Base-by-base conservation (phyloP, 306 rosid species). In the Medicago ruthenica region DNA sequence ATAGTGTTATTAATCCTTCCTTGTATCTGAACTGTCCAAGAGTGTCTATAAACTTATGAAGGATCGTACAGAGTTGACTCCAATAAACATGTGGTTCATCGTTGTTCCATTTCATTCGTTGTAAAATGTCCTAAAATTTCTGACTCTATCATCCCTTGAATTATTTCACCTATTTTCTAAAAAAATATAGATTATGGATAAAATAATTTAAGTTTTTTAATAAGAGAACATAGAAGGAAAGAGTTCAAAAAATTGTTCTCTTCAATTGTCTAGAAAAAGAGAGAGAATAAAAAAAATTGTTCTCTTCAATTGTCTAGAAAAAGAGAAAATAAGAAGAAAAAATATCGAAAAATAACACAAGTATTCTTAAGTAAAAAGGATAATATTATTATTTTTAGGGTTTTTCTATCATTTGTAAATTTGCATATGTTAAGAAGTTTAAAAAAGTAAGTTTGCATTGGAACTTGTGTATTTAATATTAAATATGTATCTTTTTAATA, bases 11-110 rank as follows among this genome's bases (percentile, higher is more conserved):
- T 50, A 76, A 73, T 76, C 68, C 60, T 80, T 80, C 82, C 53
- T 57, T 67, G 10, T 34, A 54, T 59, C 37, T 71, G 54, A 71
- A 42, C 41, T 47, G 10, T 51, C 24, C 69, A 24, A 9, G 78
- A 64, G 42, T 70, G 61, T 79, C 73, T 50, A 59, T 75, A 70
- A 50, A 34, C 82, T 71, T 65, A 71, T 70, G 82, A 76, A 76
- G 79, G 77, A 72, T 80, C 67, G 8, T 73, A 74, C 70, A 54
- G 17, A 44, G 80, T 84, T 51, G 70, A 80, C 82, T 76, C 45
- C 78, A 80, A 73, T 80, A 76, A 84, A 77, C 75, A 60, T 67
- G 70, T 67, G 76, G 62, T 76, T 66, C 54, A 71, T 80, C 18
- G 62, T 9, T 70, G 77, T 66, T 58, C 71, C 75, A 64, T 71